phyloP scores from a whole-genome alignment of 805 yeast genomes.

The Sporopachydermia quercuum region DNA sequence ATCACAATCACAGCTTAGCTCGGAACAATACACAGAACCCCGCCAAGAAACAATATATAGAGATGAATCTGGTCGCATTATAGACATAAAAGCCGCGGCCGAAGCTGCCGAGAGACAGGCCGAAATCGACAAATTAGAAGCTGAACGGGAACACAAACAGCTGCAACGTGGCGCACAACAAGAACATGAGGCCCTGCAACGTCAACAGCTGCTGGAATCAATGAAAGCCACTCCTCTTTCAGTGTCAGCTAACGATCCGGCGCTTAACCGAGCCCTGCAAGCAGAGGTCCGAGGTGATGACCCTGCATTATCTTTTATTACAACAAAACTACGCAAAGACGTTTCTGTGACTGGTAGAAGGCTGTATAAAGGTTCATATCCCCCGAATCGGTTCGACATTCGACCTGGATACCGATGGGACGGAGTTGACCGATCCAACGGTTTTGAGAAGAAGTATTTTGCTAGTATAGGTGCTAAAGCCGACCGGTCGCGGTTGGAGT shows the following conservation, averaged over 20 bases:
- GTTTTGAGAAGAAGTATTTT: constrained; percentile 60
- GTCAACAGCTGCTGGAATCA: constrained; percentile 16
- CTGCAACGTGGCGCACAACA: constrained; percentile 26
- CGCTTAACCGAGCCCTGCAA: constrained; percentile 21
- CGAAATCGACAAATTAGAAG: constrained; percentile 13
- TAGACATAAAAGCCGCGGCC: constrained; percentile 25
- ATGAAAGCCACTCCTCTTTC: constrained; percentile 11
- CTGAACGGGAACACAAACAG: constrained; percentile 14
- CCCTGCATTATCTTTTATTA: constrained; percentile 39
- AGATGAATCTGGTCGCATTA: constrained; percentile 43
- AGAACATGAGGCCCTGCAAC: constrained; percentile 21
- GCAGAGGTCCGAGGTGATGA: constrained; percentile 36
- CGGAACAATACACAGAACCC: constrained; percentile 9
- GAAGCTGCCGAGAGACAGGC: constrained; percentile 13
- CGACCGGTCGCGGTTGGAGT: constrained; percentile 13
- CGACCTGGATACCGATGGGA: constrained; percentile 82
- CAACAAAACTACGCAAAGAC: constrained; percentile 11
- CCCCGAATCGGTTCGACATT: constrained; percentile 62
- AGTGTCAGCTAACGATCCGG: constrained; percentile 24
- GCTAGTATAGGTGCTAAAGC: constrained; percentile 6
- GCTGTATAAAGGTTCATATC: constrained; percentile 36
- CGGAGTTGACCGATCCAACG: constrained; percentile 81
- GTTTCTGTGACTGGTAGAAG: constrained; percentile 31
- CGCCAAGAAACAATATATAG: constrained; percentile 34
- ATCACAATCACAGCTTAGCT: constrained; percentile 5